Conservation (phyloP, 1,284 basidiomycete genomes). For the Coniferiporia sulphurascens region DNA sequence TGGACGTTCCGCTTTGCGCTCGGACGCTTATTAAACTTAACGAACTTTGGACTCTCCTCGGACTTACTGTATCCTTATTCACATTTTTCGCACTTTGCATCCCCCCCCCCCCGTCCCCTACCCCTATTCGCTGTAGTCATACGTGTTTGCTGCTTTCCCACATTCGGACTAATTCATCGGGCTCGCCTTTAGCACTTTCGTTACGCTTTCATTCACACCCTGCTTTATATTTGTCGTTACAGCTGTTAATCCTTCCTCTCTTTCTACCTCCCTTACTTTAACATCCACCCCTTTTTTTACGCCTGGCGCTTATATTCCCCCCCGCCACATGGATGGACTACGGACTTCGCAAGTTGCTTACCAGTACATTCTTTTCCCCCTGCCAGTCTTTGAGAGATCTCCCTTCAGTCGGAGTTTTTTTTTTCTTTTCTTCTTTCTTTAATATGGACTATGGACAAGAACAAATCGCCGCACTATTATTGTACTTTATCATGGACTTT, state of each 20-base stretch:
- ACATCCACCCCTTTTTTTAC: neutral
- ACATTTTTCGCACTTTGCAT: neutral
- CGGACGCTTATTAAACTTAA: neutral
- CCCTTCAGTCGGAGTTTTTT: too few relatives aligned
- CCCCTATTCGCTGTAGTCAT: too few relatives aligned
- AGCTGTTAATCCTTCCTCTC: neutral
- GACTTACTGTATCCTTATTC: neutral
- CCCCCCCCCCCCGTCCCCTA: too few relatives aligned
- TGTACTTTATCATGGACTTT: neutral
- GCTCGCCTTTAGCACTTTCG: neutral
- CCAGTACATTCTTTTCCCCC: neutral
- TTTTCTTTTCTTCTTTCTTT: neutral
- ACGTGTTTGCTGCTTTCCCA: neutral
- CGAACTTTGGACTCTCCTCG: neutral
- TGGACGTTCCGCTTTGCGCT: neutral
- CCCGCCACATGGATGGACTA: neutral
- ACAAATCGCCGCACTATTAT: neutral
- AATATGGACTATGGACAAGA: neutral
- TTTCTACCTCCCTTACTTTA: neutral
- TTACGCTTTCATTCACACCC: neutral
- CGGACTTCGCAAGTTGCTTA: neutral
- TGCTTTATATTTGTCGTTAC: neutral
- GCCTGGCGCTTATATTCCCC: neutral
- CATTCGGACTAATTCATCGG: too few relatives aligned
- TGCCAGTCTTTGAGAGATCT: neutral